Base-by-base conservation (phyloP, 176 grass and related monocot genomes). In the Canna indica region DNA sequence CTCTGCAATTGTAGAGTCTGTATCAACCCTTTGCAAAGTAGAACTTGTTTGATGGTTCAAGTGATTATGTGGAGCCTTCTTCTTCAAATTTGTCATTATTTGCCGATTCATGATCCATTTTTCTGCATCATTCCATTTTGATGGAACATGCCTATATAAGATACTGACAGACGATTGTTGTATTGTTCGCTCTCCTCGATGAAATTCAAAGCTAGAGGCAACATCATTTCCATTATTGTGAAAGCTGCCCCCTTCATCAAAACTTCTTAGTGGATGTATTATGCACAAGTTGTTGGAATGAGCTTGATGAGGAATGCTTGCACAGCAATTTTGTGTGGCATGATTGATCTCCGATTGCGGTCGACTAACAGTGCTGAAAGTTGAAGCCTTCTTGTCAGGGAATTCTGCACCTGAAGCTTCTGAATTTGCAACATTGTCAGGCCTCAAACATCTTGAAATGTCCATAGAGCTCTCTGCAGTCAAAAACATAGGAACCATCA, bases 51-150 rank as follows among this genome's bases (percentile, higher is more conserved):
- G 83, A 1, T 78, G 54, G 7, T 44, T 28, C 1, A n/a, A 47
- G 60, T 78, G 84, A 64, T 81, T 84, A 61, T 79, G 75, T 7
- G 47, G 15, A 58, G 39, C 57, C 27, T 75, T 80, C 72, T 70
- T 70, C 36, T 76, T 80, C 47, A 75, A 77, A 47, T 70, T 79
- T 42, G 60, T 78, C 34, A 66, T 67, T 59, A 75, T 84, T 69
- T 97, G 94, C 22, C 84, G 81, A 50, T 83, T 97, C n/a, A 90
- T 71, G 16, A 97, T 89, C 94, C 94, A 97, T 82, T 97, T 97
- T 73, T 97, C 94, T 2, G 94, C 94, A 45, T 97, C 88, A 38
- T 97, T 93, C 89, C 89, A 97, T 57, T 97, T 97, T 25, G 94
- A 97, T 1, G 94, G 83, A 62, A 84, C 57, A 10, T 84, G 84